Percentiles rank a stretch among this genome's conserved stretches.
These are phyloP conservation scores for Bimuria novae-zelandiae DNA, from an alignment of 2,329 filamentous ascomycete genomes.

Conservation along the genomic window DNA sequence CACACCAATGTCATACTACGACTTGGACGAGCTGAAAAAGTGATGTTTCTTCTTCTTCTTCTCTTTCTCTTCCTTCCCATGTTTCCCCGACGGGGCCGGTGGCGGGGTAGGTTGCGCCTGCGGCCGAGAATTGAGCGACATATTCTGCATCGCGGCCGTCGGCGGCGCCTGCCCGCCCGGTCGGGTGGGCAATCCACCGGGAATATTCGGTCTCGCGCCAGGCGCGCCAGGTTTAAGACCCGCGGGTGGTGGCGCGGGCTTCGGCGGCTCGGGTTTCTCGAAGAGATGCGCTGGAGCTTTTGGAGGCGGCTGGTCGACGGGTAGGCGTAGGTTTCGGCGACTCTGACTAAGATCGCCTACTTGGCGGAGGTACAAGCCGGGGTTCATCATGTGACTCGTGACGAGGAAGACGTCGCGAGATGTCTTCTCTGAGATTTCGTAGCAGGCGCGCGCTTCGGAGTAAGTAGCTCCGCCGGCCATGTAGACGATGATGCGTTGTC, in stretches of 20 bases:
- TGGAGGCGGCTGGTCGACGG: slow-evolving; percentile 77
- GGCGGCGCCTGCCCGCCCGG: slow-evolving; percentile 40
- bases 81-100: slow-evolving; percentile 23
- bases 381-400: slow-evolving; percentile 91
- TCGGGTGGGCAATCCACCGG: slow-evolving; percentile 36
- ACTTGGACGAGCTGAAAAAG: slow-evolving; percentile 52
- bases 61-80: slow-evolving; percentile 24
- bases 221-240: slow-evolving; percentile 37
- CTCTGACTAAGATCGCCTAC: slow-evolving; percentile 78
- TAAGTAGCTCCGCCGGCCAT: slow-evolving; percentile 96
- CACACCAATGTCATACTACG: neutral
- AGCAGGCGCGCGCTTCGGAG: slow-evolving; percentile 86
- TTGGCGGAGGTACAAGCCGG: slow-evolving; percentile 80
- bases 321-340: slow-evolving; percentile 76
- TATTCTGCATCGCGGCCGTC: slow-evolving; percentile 39
- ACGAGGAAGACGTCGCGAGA: slow-evolving; percentile 84
- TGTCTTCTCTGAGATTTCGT: slow-evolving; percentile 75
- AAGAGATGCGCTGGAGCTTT: slow-evolving; percentile 85
- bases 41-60: slow-evolving; percentile 63
- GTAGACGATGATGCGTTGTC: slow-evolving; percentile 89
- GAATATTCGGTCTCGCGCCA: slow-evolving; percentile 23
- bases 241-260: slow-evolving; percentile 58
- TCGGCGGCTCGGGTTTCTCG: slow-evolving; percentile 66
- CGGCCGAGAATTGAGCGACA: slow-evolving; percentile 36
- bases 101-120: slow-evolving; percentile 21